Conservation (phyloP, 768 basidiomycete species). For the Mycena crocata region DNA sequence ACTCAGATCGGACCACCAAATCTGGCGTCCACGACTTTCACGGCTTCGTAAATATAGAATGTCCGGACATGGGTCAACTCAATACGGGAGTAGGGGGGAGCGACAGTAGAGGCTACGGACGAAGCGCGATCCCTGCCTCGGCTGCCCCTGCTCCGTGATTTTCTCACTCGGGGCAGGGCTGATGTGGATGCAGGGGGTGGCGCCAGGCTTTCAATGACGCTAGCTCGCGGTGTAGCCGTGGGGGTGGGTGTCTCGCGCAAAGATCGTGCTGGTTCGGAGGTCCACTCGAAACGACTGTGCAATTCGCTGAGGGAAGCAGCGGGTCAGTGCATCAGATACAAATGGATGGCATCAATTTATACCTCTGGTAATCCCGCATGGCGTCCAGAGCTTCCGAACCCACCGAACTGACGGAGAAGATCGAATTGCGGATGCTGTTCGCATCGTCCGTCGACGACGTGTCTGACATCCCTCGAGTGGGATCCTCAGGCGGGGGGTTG, state of each 20-base stretch:
- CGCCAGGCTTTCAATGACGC: not conserved
- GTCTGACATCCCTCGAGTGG: slow-evolving; percentile 18
- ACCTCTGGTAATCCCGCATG: slow-evolving; percentile 37
- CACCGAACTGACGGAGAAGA: slow-evolving; percentile 31
- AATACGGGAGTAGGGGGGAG: slow-evolving; percentile 39
- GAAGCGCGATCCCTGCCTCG: slow-evolving; percentile 21
- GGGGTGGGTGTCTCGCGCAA: not conserved
- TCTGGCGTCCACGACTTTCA: slow-evolving; percentile 14
- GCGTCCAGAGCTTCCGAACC: slow-evolving; percentile 32
- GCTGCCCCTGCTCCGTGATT: slow-evolving; percentile 29
- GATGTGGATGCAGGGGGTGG: not conserved
- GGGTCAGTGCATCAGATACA: not conserved
- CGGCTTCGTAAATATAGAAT: slow-evolving; percentile 41
- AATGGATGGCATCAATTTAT: not conserved
- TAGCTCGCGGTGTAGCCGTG: not conserved
- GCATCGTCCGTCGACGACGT: slow-evolving; percentile 19
- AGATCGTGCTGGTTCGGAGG: not conserved
- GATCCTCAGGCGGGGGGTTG: slow-evolving; percentile 33
- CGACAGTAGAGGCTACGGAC: slow-evolving; percentile 7
- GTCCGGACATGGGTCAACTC: slow-evolving; percentile 42
- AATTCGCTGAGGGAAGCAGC: slow-evolving; percentile 12
- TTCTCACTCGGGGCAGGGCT: slow-evolving; percentile 15
- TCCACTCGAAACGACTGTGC: slow-evolving; percentile 2
- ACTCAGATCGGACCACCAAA: slow-evolving; percentile 1
- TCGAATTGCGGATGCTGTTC: slow-evolving; percentile 21